phyloP scores from a whole-genome alignment of 176 grass and related monocot genomes.

The Triticum urartu region DNA sequence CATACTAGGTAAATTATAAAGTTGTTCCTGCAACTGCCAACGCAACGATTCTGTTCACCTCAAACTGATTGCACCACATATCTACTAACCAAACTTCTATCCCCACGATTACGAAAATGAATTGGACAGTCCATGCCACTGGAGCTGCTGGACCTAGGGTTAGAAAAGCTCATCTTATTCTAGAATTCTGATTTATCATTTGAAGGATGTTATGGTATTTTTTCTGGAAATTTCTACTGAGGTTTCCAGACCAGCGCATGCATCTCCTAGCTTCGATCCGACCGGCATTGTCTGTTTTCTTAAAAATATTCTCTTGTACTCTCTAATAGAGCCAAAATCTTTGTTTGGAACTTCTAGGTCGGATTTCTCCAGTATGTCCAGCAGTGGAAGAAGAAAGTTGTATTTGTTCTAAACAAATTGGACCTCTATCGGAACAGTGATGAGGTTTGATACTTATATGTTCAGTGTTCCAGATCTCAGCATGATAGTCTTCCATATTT shows the following conservation, averaged over 20 bases:
- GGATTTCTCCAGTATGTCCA: conserved; percentile 87
- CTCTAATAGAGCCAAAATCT: neutral
- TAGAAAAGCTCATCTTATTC: neutral
- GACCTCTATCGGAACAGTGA: conserved; percentile 79
- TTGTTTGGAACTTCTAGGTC: conserved; percentile 62
- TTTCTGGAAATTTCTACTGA: neutral
- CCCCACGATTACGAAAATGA: neutral
- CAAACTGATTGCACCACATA: conserved; percentile 4
- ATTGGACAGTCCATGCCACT: neutral
- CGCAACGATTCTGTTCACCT: neutral
- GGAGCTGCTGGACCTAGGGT: neutral
- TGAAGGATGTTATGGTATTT: neutral
- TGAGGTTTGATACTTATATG: conserved; percentile 62
- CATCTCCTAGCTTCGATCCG: neutral
- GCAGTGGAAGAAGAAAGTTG: conserved; percentile 98
- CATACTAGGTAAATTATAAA: neutral
- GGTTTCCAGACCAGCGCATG: neutral
- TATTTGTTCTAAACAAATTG: conserved; percentile 95
- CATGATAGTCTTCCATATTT: conserved; percentile 26
- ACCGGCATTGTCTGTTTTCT: neutral
- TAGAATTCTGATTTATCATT: neutral
- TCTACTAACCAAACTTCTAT: neutral
- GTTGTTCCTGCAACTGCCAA: neutral
- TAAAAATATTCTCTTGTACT: neutral
- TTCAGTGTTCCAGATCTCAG: conserved; percentile 30